A percentile compares a stretch with the other conserved stretches of the same genome.
Conservation (phyloP, 805 yeast genomes). For the Suhomyces pyralidae region DNA sequence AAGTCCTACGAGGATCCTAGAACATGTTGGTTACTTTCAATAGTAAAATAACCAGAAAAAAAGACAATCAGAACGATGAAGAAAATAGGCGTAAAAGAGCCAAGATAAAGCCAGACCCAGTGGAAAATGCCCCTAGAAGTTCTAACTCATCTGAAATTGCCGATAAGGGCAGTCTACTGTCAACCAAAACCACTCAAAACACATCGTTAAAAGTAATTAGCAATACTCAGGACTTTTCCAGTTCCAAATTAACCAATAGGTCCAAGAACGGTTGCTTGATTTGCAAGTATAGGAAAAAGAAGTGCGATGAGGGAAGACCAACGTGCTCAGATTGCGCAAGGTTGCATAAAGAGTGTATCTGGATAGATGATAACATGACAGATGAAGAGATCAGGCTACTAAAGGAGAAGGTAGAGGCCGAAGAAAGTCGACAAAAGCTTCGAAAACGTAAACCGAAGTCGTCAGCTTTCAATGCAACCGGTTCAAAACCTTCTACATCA, state of each 20-base stretch:
- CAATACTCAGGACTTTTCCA: constrained; percentile 13
- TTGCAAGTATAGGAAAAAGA: constrained; percentile 62
- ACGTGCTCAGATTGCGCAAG: constrained; percentile 49
- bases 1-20: neutral
- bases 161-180: neutral
- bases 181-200: neutral
- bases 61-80: neutral
- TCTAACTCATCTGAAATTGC: neutral
- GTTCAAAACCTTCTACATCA: neutral
- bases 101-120: neutral
- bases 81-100: neutral
- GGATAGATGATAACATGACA: constrained; percentile 45
- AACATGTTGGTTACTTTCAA: constrained; percentile 21
- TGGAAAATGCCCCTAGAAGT: neutral
- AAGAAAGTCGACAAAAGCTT: constrained; percentile 42
- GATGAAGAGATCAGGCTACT: constrained; percentile 34
- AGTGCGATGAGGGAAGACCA: constrained; percentile 52
- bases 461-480: neutral
- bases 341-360: constrained; percentile 45
- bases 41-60: constrained; percentile 9
- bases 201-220: constrained; percentile 13
- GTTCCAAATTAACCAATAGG: constrained; percentile 27
- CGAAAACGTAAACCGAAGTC: constrained; percentile 31
- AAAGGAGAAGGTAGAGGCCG: constrained; percentile 32
- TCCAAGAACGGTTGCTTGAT: constrained; percentile 66